Evolutionary conservation across 2,329 filamentous ascomycete genomes (phyloP), one percentile per base, ranked within the genome.

Genomic region (Fusarium ambrosium): DNA sequence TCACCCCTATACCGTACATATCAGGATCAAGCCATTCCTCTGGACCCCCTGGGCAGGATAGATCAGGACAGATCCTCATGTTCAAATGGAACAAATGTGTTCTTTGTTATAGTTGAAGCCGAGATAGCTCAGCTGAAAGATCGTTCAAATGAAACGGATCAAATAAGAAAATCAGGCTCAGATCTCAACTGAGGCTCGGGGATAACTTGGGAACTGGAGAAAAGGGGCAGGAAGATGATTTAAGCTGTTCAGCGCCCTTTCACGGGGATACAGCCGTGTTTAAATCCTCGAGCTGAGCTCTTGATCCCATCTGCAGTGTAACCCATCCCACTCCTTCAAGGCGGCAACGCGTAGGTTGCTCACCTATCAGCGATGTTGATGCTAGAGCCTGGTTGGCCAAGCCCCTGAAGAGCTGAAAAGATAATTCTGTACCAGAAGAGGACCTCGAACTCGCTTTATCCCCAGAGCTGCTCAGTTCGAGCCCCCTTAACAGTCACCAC

Each of bases 1-100:
- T 55, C 60, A 66, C 71, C 24, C 61, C 72, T 37, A 74, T 72
- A 29, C 72, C 71, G 10, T 74, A 62, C 71, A 74, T 74, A 24
- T 74, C 68, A 45, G 72, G 48, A 20, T 74, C 72, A 51, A 20
- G 34, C 34, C 34, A 36, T 36, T 36, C 34, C 34, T 36, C 34
- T 36, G 34, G 34, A 36, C 34, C 13, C 13, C 13, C 34, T 14
- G 34, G 13, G 34, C 62, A 73, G 10, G 24, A 22, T 18, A 62
- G 24, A 16, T 14, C 14, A 22, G 14, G 18, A 29, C 56, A 59
- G 16, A 20, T 39, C 11, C 36, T 8, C 53, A 56, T 56, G 27
- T 32, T 56, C 6, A 24, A 18, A 27, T 14, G 16, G 4, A 16
- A 18, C 3, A 32, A 32, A 32, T 32, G 10, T 4, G 29, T 32